Percentiles rank a stretch among this genome's conserved stretches.
phyloP scores from a whole-genome alignment of 83 land plant genomes.

The Diphasiastrum complanatum region DNA sequence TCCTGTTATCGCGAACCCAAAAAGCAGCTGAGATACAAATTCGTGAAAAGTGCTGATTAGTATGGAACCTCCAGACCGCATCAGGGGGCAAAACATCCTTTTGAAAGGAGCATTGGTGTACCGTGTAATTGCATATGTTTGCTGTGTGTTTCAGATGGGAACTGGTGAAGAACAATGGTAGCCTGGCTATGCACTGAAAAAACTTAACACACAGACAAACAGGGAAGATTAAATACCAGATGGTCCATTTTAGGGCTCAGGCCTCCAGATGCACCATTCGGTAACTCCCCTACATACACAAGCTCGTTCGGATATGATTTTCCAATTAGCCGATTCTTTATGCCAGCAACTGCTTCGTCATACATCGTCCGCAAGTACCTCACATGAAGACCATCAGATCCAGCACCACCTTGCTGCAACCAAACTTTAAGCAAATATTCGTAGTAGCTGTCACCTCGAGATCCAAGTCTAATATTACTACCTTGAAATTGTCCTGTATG shows the following conservation, averaged over 20 bases:
- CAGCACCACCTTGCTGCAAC: conserved; percentile 56
- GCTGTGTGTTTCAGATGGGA: no score
- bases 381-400: conserved; percentile 30
- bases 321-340: conserved; percentile 60
- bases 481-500: conserved; percentile 82
- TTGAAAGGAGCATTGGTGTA: neutral
- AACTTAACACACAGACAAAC: no score
- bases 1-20: no score
- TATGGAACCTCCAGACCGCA: no score
- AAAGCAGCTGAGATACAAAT: no score
- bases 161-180: no score
- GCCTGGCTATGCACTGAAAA: no score
- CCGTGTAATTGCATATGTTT: no score
- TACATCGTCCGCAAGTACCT: conserved; percentile 71
- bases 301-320: conserved; percentile 75
- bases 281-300: conserved; percentile 87
- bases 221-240: conserved; percentile 52
- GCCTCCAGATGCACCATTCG: conserved; percentile 46
- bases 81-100: no score
- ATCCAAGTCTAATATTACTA: conserved; percentile 80
- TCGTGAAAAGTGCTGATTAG: no score
- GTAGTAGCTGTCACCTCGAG: conserved; percentile 97
- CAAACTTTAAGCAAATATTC: conserved; percentile 95
- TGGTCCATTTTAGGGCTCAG: conserved; percentile 97
- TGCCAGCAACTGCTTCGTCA: conserved; percentile 89